phyloP scores from a whole-genome alignment of 768 basidiomycete genomes.

The Rhizopogon vinicolor region DNA sequence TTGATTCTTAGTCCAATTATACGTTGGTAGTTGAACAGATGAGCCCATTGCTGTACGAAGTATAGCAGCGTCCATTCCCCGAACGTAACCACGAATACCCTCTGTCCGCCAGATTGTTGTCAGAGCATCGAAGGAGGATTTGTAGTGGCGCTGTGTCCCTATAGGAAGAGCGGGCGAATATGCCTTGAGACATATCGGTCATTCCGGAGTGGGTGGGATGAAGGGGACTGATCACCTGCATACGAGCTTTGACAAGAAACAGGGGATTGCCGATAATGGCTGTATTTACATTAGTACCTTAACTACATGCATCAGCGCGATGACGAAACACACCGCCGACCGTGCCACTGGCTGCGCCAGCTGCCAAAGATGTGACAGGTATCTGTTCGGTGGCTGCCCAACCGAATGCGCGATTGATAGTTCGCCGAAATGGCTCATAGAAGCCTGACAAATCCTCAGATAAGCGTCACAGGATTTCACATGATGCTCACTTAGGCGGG shows the following conservation, averaged over 20 bases:
- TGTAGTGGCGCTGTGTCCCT: constrained; percentile 92
- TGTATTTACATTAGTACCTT: constrained; percentile 17
- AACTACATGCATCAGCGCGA: neutral
- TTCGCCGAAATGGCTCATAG: constrained; percentile 85
- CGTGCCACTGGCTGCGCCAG: constrained; percentile 87
- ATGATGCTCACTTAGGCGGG: constrained; percentile 62
- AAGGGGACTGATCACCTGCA: constrained; percentile 59
- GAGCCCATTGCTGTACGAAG: constrained; percentile 94
- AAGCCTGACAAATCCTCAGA: constrained; percentile 58
- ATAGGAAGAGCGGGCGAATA: constrained; percentile 94
- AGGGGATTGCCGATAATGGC: constrained; percentile 83
- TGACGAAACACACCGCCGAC: constrained; percentile 65
- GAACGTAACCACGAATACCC: constrained; percentile 71
- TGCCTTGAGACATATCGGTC: constrained; percentile 45
- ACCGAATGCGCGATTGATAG: constrained; percentile 67
- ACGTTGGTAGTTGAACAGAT: constrained; percentile 93
- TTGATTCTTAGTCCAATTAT: constrained; percentile 87
- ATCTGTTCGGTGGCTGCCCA: constrained; percentile 58
- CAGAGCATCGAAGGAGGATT: constrained; percentile 77
- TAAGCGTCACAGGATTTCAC: constrained; percentile 2
- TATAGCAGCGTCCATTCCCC: constrained; percentile 92
- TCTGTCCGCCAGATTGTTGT: constrained; percentile 76
- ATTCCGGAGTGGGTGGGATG: neutral
- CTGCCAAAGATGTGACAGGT: constrained; percentile 71
- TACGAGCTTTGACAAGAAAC: constrained; percentile 95